Base-by-base conservation (phyloP, 495 filamentous ascomycete genomes). In the Lasiosphaeria miniovina region DNA sequence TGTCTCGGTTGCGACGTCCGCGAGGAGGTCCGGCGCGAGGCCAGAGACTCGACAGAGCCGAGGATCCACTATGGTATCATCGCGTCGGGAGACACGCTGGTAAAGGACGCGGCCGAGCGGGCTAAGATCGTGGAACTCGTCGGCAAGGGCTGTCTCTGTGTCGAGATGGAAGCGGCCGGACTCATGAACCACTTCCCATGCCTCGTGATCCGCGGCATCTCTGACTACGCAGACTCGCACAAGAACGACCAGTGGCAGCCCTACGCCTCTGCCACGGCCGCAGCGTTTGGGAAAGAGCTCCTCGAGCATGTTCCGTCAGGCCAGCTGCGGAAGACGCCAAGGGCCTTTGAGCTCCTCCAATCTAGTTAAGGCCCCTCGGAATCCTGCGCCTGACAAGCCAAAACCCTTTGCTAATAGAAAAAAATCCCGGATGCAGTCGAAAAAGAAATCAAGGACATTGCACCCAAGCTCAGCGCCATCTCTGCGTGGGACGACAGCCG, bases 61-160 rank as follows among this genome's bases (percentile, higher is more conserved):
- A 36, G 61, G 72, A 14, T n/a, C n/a, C 69, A 75, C 55, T 77
- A 75, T 54, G 76, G 77, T 4, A 63, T 61, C 12, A 75, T 80
- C 41, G 77, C 76, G 12, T 77, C 72, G 9, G 75, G 71, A 38
- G 77, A 77, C 55, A 52, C 57, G 7, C 62, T 77, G 0, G 52
- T 65, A 0, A 65, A 58, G 32, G 58, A 65, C 52, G 57, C 58
- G 52, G 17, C 54, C 75, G 14, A 55, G 59, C 58, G 62, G 3
- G 55, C 55, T 53, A 56, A 50, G n/a, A 2, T 61, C 11, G 45
- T 36, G 15, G 7, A 17, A 4, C 4, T 58, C 11, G 31, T 51
- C 10, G 58, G 54, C 1, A 50, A 46, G 4, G 36, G 12, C 31
- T 53, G 33, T 38, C 36, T 68, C 11, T 68, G 71, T 71, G 3